Percentiles rank a stretch among this genome's conserved stretches.
phyloP scores from a whole-genome alignment of 2,329 filamentous ascomycete genomes.

The Plenodomus tracheiphilus region DNA sequence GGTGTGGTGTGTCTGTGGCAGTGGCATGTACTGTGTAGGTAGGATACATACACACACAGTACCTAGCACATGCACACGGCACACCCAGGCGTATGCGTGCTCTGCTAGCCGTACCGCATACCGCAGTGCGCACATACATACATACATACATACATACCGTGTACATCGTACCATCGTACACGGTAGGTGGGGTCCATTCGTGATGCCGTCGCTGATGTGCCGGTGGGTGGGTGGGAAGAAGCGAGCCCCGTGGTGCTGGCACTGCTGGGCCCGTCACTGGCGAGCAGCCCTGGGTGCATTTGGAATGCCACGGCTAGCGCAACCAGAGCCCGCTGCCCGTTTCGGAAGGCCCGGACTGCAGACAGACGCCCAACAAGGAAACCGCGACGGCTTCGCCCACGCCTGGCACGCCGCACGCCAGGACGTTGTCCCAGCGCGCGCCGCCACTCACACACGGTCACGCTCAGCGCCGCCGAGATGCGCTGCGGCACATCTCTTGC shows the following conservation, averaged over 20 bases:
- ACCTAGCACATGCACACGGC: too few species aligned
- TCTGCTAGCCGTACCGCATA: too few species aligned
- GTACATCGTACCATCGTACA: too few species aligned
- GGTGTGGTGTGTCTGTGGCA: too few species aligned
- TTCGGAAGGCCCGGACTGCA: neutral
- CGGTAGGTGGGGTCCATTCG: too few species aligned
- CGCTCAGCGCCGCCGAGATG: neutral
- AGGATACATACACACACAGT: too few species aligned
- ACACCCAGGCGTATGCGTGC: too few species aligned
- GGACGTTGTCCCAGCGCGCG: neutral
- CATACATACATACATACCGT: too few species aligned
- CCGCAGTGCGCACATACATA: too few species aligned
- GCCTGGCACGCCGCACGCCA: too few species aligned
- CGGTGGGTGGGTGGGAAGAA: neutral
- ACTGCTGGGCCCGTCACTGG: neutral
- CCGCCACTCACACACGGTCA: neutral
- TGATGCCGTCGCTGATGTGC: neutral
- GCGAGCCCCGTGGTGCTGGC: neutral
- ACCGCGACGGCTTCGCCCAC: neutral
- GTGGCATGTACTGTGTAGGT: too few species aligned
- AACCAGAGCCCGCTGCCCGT: neutral
- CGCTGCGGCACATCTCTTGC: neutral
- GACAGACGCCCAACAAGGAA: neutral
- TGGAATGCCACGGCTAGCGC: neutral
- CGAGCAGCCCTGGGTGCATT: neutral